phyloP scores from a whole-genome alignment of 2,329 filamentous ascomycete genomes.

The Fusarium devonianum region DNA sequence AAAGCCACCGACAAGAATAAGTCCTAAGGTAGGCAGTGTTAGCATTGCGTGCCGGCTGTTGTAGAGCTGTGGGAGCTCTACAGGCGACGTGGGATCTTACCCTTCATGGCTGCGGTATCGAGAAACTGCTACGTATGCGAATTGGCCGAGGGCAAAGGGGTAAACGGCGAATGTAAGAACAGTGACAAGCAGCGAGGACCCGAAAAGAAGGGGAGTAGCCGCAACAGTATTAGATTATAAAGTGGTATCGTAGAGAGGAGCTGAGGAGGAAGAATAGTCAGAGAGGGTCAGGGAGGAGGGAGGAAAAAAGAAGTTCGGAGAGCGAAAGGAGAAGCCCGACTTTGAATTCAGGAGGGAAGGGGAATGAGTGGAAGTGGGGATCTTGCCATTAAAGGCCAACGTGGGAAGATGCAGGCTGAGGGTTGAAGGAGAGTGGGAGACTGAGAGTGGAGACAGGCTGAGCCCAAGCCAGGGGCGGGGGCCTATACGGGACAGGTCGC shows the following conservation, averaged over 20 bases:
- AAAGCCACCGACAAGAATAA: slow-evolving; percentile 99
- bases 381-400: slow-evolving; percentile 42
- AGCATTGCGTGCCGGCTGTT: slow-evolving; percentile 19
- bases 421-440: slow-evolving; percentile 27
- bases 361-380: slow-evolving; percentile 27
- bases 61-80: neutral
- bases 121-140: slow-evolving; percentile 29
- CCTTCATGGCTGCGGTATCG: slow-evolving; percentile 48
- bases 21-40: slow-evolving; percentile 67
- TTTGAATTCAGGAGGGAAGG: slow-evolving; percentile 38
- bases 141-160: slow-evolving; percentile 27
- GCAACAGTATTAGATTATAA: slow-evolving; percentile 40
- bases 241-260: slow-evolving; percentile 33
- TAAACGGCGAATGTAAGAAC: slow-evolving; percentile 34
- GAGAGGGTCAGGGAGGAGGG: slow-evolving; percentile 26
- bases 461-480: neutral
- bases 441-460: slow-evolving; percentile 11
- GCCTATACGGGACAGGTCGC: too few relatives aligned
- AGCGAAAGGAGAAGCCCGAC: slow-evolving; percentile 24
- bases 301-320: slow-evolving; percentile 7
- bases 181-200: slow-evolving; percentile 35
- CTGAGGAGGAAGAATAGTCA: slow-evolving; percentile 21
- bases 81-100: slow-evolving; percentile 33
- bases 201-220: slow-evolving; percentile 35
- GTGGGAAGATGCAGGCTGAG: slow-evolving; percentile 38